phyloP scores from a whole-genome alignment of 2,329 filamentous ascomycete species.

The Cytospora leucostoma region DNA sequence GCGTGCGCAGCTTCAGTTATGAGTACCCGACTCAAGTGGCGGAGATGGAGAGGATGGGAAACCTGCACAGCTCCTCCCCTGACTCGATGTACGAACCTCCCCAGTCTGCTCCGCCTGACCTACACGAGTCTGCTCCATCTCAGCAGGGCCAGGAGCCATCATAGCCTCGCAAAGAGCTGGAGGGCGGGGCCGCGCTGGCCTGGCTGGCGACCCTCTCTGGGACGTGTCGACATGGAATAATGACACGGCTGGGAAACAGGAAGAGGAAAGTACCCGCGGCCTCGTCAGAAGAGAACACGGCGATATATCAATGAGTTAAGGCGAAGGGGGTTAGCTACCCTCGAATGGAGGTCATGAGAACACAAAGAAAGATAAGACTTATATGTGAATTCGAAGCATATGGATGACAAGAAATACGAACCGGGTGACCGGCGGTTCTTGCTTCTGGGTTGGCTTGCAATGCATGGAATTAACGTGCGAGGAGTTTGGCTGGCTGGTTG shows the following conservation, averaged over 20 bases:
- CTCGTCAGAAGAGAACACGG: neutral
- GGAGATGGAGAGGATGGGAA: constrained; percentile 25
- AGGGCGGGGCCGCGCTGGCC: neutral
- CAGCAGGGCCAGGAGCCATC: neutral
- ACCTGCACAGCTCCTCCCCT: constrained; percentile 14
- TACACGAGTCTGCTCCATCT: neutral
- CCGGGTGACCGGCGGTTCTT: neutral
- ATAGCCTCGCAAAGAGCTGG: neutral
- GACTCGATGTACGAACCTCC: neutral
- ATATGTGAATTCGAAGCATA: neutral
- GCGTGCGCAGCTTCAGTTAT: constrained; percentile 23
- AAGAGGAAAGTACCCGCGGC: neutral
- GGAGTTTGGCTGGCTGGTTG: neutral
- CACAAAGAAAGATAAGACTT: neutral
- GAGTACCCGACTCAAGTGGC: constrained; percentile 23
- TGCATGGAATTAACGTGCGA: neutral
- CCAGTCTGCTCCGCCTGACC: neutral
- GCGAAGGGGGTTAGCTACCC: neutral
- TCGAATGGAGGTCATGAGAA: neutral
- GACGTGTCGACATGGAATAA: too few species aligned
- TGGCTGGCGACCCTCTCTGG: neutral
- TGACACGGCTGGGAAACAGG: too few species aligned
- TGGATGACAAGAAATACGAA: neutral
- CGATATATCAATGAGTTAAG: neutral
- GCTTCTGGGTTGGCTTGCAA: neutral